phyloP scores from a whole-genome alignment of 2,329 filamentous ascomycete species.

The Dendrostoma leiphaemia region DNA sequence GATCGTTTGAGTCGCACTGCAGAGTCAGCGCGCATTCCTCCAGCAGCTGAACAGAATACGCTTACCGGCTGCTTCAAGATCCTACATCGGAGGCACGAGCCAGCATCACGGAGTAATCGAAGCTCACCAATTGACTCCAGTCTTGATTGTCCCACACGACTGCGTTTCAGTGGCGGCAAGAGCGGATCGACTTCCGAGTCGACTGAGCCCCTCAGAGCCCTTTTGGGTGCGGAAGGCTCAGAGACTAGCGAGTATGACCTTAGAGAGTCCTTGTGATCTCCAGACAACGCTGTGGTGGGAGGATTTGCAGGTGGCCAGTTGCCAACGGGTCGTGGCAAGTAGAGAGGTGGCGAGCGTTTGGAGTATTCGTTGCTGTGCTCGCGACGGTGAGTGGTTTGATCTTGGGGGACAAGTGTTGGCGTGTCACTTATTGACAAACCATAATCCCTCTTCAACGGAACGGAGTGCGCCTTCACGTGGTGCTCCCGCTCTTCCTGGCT shows the following conservation, averaged over 20 bases:
- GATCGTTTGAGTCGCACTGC: conserved; percentile 52
- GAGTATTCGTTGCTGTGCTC: conserved; percentile 31
- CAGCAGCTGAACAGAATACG: conserved; percentile 17
- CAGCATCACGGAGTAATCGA: conserved; percentile 44
- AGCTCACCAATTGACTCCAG: conserved; percentile 58
- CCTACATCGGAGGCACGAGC: conserved; percentile 52
- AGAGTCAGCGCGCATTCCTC: conserved; percentile 12
- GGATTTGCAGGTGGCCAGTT: conserved; percentile 34
- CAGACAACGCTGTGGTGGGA: conserved; percentile 30
- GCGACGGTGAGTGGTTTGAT: conserved; percentile 29
- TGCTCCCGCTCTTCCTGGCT: conserved; percentile 49
- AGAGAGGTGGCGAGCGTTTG: conserved; percentile 36
- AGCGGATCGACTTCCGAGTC: conserved; percentile 51
- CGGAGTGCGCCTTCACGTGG: conserved; percentile 47
- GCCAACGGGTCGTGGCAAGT: conserved; percentile 35
- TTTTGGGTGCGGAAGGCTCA: conserved; percentile 30
- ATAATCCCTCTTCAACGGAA: conserved; percentile 42
- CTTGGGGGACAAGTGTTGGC: conserved; percentile 34
- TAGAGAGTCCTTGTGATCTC: conserved; percentile 40
- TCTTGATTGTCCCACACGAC: conserved; percentile 49
- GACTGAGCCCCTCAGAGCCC: conserved; percentile 35
- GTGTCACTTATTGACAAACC: conserved; percentile 39
- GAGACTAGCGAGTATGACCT: conserved; percentile 39
- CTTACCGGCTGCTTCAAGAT: conserved; percentile 45
- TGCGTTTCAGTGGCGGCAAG: conserved; percentile 54